Base-by-base conservation (phyloP, 2,329 filamentous ascomycete species). In the Orbilia oligospora region DNA sequence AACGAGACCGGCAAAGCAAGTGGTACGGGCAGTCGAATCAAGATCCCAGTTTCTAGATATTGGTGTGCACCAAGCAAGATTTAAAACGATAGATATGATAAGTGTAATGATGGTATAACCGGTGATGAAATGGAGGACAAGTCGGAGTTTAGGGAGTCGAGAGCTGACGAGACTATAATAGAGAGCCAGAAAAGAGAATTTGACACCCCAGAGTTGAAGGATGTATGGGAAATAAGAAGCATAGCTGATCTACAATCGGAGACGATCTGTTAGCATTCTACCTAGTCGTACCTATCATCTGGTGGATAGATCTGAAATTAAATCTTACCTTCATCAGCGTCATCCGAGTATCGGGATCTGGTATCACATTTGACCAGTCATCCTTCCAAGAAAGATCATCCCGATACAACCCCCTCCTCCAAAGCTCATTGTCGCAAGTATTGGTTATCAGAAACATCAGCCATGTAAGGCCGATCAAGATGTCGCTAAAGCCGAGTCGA, bases 181-280 rank as follows among this genome's bases (percentile, higher is more conserved):
- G 20, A 78, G 53, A 14, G 75, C 75, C 16, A 78, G 49, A 12
- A 78, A 63, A 3, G 68, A 71, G 38, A 78, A 69, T 22, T 78
- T 78, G 18, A 78, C 75, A 22, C 75, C 75, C 75, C 75, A 78
- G 30, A 78, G 63, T 33, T 78, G 51, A 3, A 78, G 48, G 20
- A 78, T 44, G 63, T 72, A 78, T 5, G 68, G 68, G 33, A 69
- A 72, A 38, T 72, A 72, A 14, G 46, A 55, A 4, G 44, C 63
- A 58, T 51, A 78, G 63, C 51, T 27, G 53, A 77, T 71, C 73
- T 77, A 18, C 46, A 44, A 8, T 27, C 24, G 27, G 16, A 24
- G 5, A 30, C 1, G 4, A 1, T 8, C 16, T 27, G 20, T 61
- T 20, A 61, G 56, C 9, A 24, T 61, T 44, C 4, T 8, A 27